phyloP scores from a whole-genome alignment of 1,284 basidiomycete genomes.

The Ceratobasidium sp. region DNA sequence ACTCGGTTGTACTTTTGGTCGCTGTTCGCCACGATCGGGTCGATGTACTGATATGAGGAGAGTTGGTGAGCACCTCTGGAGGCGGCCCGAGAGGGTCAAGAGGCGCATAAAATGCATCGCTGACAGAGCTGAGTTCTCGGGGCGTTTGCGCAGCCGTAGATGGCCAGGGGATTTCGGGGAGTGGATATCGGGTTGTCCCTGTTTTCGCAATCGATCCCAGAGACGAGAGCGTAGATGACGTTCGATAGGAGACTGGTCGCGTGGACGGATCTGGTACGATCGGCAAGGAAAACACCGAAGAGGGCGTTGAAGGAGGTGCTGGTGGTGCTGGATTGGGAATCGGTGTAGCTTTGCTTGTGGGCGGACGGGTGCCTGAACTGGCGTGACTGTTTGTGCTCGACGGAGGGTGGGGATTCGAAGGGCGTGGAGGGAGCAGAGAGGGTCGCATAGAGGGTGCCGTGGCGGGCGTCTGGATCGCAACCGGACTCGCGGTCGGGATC shows the following conservation, averaged over 20 bases:
- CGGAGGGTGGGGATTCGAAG: conserved; percentile 27
- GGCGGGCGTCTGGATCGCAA: conserved; percentile 16
- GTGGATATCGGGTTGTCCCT: conserved; percentile 28
- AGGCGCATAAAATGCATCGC: conserved; percentile 15
- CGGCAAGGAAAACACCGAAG: conserved; percentile 19
- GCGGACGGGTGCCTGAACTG: conserved; percentile 34
- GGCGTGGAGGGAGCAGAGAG: conserved; percentile 32
- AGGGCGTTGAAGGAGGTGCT: conserved; percentile 7
- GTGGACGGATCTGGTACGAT: conserved; percentile 5
- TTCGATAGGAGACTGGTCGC: conserved; percentile 3
- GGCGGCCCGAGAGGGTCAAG: conserved; percentile 33
- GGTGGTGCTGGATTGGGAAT: conserved; percentile 6
- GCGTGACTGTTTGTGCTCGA: conserved; percentile 27
- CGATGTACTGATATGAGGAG: background rate
- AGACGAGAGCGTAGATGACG: conserved; percentile 31
- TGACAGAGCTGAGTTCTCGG: background rate
- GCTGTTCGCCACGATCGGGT: conserved; percentile 31
- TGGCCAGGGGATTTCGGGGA: conserved; percentile 33
- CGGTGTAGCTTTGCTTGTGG: conserved; percentile 34
- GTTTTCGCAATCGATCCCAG: conserved; percentile 34
- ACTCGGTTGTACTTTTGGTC: conserved; percentile 29
- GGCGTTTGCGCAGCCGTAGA: conserved; percentile 29
- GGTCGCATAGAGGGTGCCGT: conserved; percentile 29
- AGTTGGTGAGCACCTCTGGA: background rate
- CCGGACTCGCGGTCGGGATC: conserved; percentile 18